phyloP scores from a whole-genome alignment of 2,329 filamentous ascomycete species.

The Penicillium sp. region DNA sequence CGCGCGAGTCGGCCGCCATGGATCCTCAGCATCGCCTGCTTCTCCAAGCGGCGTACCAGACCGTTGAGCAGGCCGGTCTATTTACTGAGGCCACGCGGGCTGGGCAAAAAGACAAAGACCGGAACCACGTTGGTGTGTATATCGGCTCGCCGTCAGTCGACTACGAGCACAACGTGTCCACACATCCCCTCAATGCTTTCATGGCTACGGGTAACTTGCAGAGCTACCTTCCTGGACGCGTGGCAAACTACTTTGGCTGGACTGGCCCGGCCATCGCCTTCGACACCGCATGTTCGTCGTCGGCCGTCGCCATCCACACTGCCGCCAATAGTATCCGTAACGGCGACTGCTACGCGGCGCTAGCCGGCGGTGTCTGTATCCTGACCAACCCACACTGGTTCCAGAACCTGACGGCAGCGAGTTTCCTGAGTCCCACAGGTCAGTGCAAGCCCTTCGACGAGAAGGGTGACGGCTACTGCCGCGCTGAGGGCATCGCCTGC shows the following conservation, averaged over 20 bases:
- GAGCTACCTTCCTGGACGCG: background rate
- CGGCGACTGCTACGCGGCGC: too few relatives aligned
- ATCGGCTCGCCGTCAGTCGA: constrained; percentile 26
- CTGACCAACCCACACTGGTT: background rate
- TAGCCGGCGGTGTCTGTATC: too few relatives aligned
- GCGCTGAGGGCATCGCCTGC: constrained; percentile 44
- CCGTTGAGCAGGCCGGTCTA: constrained; percentile 34
- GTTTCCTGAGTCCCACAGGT: constrained; percentile 1
- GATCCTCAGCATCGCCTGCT: constrained; percentile 34
- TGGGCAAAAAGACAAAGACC: background rate
- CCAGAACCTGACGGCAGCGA: background rate
- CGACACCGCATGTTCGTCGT: too few relatives aligned
- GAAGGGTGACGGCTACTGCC: constrained; percentile 51
- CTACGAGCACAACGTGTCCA: constrained; percentile 31
- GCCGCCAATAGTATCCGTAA: too few relatives aligned
- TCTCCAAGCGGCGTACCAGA: constrained; percentile 32
- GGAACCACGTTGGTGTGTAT: constrained; percentile 25
- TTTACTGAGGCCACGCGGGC: constrained; percentile 10
- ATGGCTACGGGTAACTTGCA: constrained; percentile 12
- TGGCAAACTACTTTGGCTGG: background rate
- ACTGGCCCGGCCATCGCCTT: too few relatives aligned
- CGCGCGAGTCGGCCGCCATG: constrained; percentile 26
- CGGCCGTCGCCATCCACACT: too few relatives aligned
- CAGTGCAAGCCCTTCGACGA: background rate
- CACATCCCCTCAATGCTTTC: constrained; percentile 31